These are phyloP conservation scores for Yarrowia sp. DNA, from an alignment of 805 yeast species.

Conservation along the genomic window DNA sequence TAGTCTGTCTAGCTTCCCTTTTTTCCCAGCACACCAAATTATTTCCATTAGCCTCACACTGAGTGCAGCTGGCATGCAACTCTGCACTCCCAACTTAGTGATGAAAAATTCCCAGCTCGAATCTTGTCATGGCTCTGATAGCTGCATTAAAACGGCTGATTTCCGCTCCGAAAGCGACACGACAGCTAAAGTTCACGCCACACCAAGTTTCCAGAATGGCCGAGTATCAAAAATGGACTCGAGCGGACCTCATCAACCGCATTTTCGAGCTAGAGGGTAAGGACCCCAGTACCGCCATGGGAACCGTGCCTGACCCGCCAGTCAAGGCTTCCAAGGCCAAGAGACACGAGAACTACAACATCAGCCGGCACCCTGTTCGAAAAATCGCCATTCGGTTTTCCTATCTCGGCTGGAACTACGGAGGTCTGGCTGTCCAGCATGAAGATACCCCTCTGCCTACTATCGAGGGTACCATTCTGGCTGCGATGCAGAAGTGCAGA, in stretches of 20 bases:
- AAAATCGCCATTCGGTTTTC: slow-evolving; percentile 79
- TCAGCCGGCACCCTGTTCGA: slow-evolving; percentile 59
- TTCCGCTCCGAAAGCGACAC: slow-evolving; percentile 12
- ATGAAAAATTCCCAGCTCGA: slow-evolving; percentile 4
- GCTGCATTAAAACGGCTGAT: slow-evolving; percentile 26
- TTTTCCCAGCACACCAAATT: neutral
- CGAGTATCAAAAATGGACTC: slow-evolving; percentile 61
- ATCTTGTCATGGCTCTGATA: slow-evolving; percentile 20
- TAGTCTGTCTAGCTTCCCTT: neutral
- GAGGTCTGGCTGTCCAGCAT: slow-evolving; percentile 77
- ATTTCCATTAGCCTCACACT: neutral
- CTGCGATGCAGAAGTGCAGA: slow-evolving; percentile 55
- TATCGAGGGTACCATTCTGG: slow-evolving; percentile 71
- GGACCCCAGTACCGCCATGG: neutral
- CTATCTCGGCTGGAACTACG: slow-evolving; percentile 89
- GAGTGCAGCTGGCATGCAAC: neutral
- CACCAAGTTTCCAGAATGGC: slow-evolving; percentile 20
- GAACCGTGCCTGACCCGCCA: neutral
- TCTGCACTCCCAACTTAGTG: slow-evolving; percentile 5
- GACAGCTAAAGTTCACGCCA: slow-evolving; percentile 17
- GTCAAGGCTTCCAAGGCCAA: slow-evolving; percentile 32
- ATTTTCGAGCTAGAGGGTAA: slow-evolving; percentile 54
- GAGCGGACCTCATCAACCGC: slow-evolving; percentile 57
- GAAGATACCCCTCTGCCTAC: slow-evolving; percentile 77
- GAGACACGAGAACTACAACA: slow-evolving; percentile 56